Evolutionary conservation across 129 eudicot genomes (phyloP), one percentile per base, ranked within the genome.

Genomic region (Flaveria linearis): DNA sequence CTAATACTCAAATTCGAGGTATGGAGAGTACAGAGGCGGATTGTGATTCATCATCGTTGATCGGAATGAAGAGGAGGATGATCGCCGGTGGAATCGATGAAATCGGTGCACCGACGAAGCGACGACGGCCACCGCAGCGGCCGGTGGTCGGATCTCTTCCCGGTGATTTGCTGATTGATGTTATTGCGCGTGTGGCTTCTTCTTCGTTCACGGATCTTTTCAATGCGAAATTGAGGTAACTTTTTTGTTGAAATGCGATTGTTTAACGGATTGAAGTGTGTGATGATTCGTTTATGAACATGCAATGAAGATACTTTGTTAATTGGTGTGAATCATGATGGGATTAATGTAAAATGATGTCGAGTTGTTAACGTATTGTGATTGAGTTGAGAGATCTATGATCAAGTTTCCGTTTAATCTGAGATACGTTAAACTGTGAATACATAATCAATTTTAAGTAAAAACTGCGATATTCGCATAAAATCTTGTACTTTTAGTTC

Each of bases 161-260:
- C 28, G 78, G 58, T 5, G 88, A 84, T 73, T 9, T 84, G 58
- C 39, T 84, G 46, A 36, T 77, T 18, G 83, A 84, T 46, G 81
- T 84, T 6, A 77, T 84, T 25, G 77, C 75, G 16, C 85, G 88
- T 11, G 88, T 84, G 22, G 88, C 88, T 18, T 81, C 88, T 2
- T 73, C 73, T 30, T 84, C 88, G 7, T 84, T 84, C 65, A 84
- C 88, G 0, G 88, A 84, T 68, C 85, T 84, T 28, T 84, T 84
- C 77, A 84, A 74, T 62, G 88, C 88, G 60, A 81, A 81, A 78
- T 75, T 81, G 73, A 60, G 83, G 88, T 84, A 49, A 72, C 1
- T 16, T 7, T 52, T 46, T 0, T 20, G 8, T 20, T 28, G 3
- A 17, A 6, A 16, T 16, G 46, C 18, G 4, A 23, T 41, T 17